Base-by-base conservation (phyloP, 192 early-diverging fungal species). In the Chytriomyces hyalinus region DNA sequence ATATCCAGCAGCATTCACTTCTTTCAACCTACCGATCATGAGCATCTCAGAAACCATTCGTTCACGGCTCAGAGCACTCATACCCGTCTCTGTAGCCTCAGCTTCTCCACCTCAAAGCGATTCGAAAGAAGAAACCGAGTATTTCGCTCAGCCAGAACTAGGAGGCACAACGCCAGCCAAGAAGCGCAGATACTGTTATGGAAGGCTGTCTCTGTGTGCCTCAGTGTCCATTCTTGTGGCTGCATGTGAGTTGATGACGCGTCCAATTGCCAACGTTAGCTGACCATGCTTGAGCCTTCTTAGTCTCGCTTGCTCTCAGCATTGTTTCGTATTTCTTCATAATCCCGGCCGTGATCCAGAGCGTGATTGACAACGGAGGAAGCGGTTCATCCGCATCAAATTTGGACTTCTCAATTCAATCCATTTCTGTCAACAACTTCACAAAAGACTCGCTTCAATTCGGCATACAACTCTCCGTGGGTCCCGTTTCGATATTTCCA, bases 291-390 rank as follows among this genome's bases (percentile, higher is more conserved):
- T 57, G 20, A 0, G 15, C 13, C 53, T 57, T 20, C 13, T n/a
- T 15, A 72, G 70, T 80, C 65, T 22, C 76, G 62, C 11, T 80
- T 62, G 65, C 77, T 53, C 36, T 83, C 26, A 28, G 66, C 65
- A 78, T 78, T 45, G 13, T 80, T 20, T 47, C 45, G 13, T 83
- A 83, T 78, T 83, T 83, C 68, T 61, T 83, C 70, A 60, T 83
- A 45, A 73, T 83, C 70, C 82, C 82, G 74, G 61, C 49, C 6
- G 68, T 80, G 48, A 65, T 83, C 69, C 82, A 83, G 47, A 43
- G 57, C 76, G 50, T 64, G 13, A 67, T 83, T 28, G 76, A 80
- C 73, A 79, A 75, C 67, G 65, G 46, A 22, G 76, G 44, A 20
- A 50, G 63, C 17, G 46, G 7, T 15, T 80, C 17, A 50, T 68